Conservation (phyloP, 1,284 basidiomycete species). For the Melanopsichium pennsylvanicum region DNA sequence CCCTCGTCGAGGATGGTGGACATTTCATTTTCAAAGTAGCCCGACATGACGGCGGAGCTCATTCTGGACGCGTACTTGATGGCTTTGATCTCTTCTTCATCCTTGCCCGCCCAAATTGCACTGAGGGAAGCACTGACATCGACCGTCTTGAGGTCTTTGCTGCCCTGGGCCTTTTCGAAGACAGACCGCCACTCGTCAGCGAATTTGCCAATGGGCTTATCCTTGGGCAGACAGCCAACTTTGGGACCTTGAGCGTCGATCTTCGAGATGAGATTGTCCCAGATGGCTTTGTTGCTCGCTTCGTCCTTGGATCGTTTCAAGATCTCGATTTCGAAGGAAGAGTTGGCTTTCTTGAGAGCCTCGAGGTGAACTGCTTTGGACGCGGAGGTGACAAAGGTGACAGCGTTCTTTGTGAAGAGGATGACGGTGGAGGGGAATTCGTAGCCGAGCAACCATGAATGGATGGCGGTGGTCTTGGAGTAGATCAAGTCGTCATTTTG, state of each 20-base stretch:
- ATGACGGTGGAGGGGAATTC: constrained; percentile 95
- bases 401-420: constrained; percentile 75
- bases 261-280: constrained; percentile 55
- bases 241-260: constrained; percentile 33
- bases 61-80: constrained; percentile 74
- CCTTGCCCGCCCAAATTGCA: constrained; percentile 83
- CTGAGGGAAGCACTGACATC: constrained; percentile 83
- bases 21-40: constrained; percentile 87
- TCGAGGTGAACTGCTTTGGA: constrained; percentile 72
- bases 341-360: constrained; percentile 36
- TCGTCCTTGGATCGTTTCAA: constrained; percentile 66
- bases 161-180: constrained; percentile 42
- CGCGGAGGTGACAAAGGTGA: constrained; percentile 84
- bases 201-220: constrained; percentile 80
- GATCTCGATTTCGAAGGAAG: constrained; percentile 63
- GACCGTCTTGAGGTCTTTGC: constrained; percentile 72
- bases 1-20: constrained; percentile 90
- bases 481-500: constrained; percentile 52
- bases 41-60: constrained; percentile 82
- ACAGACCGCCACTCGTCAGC: constrained; percentile 77
- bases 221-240: constrained; percentile 73
- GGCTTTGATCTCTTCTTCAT: constrained; percentile 76
- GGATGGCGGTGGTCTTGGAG: constrained; percentile 50
- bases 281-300: constrained; percentile 64
- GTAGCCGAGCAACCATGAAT: constrained; percentile 90